Evolutionary conservation across 345 rosid genomes (phyloP), one percentile per base, ranked within the genome.

Genomic region (Gossypium mustelinum): DNA sequence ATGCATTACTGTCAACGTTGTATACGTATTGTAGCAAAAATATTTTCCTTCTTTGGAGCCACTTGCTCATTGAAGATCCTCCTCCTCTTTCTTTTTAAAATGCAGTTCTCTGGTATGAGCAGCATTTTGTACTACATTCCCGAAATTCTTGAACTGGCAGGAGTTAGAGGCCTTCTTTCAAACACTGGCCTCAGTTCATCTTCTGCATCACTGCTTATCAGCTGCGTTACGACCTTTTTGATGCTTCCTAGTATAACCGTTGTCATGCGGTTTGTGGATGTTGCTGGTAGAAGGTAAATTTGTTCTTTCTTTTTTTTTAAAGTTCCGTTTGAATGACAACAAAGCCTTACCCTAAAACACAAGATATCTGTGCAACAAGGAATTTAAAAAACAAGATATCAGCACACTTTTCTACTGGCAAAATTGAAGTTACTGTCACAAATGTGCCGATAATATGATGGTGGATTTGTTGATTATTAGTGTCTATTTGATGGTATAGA

Each of bases 101-200:
- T 79, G 87, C 88, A 95, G 99, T 92, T 93, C 79, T 89, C 97
- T 54, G 99, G 99, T 54, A 93, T 95, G 81, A 95, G 93, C 67
- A 97, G 99, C 43, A 92, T 95, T 74, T 90, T 95, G 29, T 95
- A 91, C 86, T 95, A 95, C 86, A 92, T 94, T 61, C 99, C 99
- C 75, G 97, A 90, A 88, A 91, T 95, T 84, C 92, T 95, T n/a
- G 92, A 93, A 85, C 94, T 89, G 78, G 97, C 99, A 0, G 99
- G 99, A 60, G 97, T 89, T 1, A 96, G 97, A 18, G 76, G 86
- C 85, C 94, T 92, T 79, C 89, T 90, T 72, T 86, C 93, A 17
- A 86, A 89, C 86, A 3, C 93, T 83, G 97, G 90, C 73, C 77
- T 95, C 62, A 85, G 90, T 77, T 79, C 93, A 62, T 76, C 90